Base-by-base conservation (phyloP, 2,329 filamentous ascomycete species). In the Coleophoma eucalyptorum region DNA sequence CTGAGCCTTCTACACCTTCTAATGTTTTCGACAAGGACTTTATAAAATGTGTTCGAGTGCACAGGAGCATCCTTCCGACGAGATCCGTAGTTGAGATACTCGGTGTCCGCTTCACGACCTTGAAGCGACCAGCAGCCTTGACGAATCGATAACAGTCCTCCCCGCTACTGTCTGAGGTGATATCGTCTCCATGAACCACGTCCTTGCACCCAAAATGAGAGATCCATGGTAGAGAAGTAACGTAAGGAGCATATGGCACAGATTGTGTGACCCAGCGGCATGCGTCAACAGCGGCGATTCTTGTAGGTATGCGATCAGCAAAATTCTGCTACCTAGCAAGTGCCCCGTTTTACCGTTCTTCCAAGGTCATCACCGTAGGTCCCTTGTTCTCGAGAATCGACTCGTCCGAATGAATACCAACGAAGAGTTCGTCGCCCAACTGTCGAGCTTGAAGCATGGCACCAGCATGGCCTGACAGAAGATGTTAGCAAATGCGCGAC, bases 111-210 rank as follows among this genome's bases (percentile, higher is more conserved):
- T 96, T 96, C 43, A 99, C 94, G 16, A 99, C 90, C 72, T 95
- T 92, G 81, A 99, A 99, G 41, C 94, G 83, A 12, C 87, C 87
- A 1, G 93, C 94, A 38, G 89, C 86, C 73, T 99, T 99, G 64
- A 99, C 94, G 65, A 93, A 97, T 54, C 94, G 89, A 73, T 99
- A 99, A 74, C 93, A 97, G 73, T 99, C 94, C 68, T 96, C 87
- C 40, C 94, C 94, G 59, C 85, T 84, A 66, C 88, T 89, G 71
- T 99, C 94, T 0, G 91, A 96, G 3, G 94, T 97, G 65, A 97
- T 96, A 70, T 97, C 93, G 69, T 97, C 94, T 54, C 93, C 93
- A 70, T 97, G 93, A 2, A 96, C 93, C 40, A 97, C 94, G 68
- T 93, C 97, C 65, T 87, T 83, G 77, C 94, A 97, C 56, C 94